phyloP scores from a whole-genome alignment of 2,329 filamentous ascomycete species.

The Cercospora janseana region DNA sequence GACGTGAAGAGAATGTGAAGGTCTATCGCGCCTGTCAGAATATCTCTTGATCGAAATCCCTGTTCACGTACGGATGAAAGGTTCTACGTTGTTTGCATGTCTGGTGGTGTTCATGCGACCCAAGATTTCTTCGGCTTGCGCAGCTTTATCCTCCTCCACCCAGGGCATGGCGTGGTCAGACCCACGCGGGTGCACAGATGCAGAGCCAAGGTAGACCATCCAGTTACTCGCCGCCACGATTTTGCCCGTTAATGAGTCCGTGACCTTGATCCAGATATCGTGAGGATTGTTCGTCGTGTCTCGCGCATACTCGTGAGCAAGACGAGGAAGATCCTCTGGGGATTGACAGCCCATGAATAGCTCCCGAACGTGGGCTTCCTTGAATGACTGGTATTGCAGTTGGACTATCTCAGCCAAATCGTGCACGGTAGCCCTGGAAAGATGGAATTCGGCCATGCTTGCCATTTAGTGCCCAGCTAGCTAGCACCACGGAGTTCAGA shows the following conservation, averaged over 20 bases:
- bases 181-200: neutral
- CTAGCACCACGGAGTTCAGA: neutral
- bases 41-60: neutral
- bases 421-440: conserved; percentile 12
- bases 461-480: neutral
- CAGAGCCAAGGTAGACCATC: conserved; percentile 28
- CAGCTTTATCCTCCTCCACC: conserved; percentile 15
- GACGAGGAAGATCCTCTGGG: conserved; percentile 9
- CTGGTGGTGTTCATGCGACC: conserved; percentile 16
- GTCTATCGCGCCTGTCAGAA: conserved; percentile 26
- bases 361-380: conserved; percentile 2
- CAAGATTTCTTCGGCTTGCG: conserved; percentile 6
- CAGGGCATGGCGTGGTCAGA: conserved; percentile 15
- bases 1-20: conserved; percentile 39
- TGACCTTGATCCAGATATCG: conserved; percentile 36
- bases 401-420: conserved; percentile 14
- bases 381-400: conserved; percentile 9
- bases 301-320: conserved; percentile 19
- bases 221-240: conserved; percentile 37
- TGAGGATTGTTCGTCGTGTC: conserved; percentile 25
- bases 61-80: conserved; percentile 23
- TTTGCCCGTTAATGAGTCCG: conserved; percentile 28
- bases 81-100: conserved; percentile 15
- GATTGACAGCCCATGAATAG: conserved; percentile 31
- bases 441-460: conserved; percentile 13